Evolutionary conservation across 495 filamentous ascomycete genomes (phyloP).

Genomic region (Penicillium soppii): DNA sequence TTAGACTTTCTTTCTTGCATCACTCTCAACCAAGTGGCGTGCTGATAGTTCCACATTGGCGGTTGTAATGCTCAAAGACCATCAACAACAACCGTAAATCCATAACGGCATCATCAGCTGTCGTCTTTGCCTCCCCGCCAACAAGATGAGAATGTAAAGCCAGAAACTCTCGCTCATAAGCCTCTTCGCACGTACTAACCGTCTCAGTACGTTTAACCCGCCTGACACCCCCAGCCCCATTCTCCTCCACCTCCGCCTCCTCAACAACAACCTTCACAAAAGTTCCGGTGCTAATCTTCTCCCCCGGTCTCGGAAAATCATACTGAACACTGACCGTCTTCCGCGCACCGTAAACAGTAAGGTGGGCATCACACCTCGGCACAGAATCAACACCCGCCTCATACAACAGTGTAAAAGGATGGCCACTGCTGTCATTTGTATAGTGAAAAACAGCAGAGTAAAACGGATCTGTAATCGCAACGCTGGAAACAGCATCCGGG

Average conservation of each 20-base stretch:
- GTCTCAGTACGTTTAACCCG: conserved; percentile 31
- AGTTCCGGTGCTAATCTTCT: conserved; percentile 28
- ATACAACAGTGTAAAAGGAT: conserved; percentile 52
- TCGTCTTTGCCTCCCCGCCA: conserved; percentile 48
- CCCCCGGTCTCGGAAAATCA: conserved; percentile 48
- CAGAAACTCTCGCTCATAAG: conserved; percentile 50
- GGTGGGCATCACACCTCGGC: conserved; percentile 55
- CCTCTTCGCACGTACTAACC: conserved; percentile 48
- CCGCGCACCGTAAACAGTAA: conserved; percentile 49
- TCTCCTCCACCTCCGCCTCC: conserved; percentile 34
- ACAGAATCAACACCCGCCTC: conserved; percentile 55
- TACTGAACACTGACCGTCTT: conserved; percentile 51
- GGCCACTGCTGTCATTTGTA: conserved; percentile 17
- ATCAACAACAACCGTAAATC: conserved; percentile 42
- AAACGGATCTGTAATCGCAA: conserved; percentile 45
- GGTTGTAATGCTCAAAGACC: conserved; percentile 44
- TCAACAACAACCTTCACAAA: conserved; percentile 49
- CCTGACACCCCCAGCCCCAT: background rate
- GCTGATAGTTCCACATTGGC: conserved; percentile 43
- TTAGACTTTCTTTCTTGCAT: too few relatives aligned
- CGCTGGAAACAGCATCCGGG: conserved; percentile 43
- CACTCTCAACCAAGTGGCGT: conserved; percentile 41
- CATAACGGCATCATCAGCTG: conserved; percentile 44
- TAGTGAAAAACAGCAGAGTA: conserved; percentile 49
- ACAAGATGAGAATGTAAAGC: conserved; percentile 47